Evolutionary conservation across 1,284 basidiomycete species (phyloP).

Genomic region (Leccinum pseudoinsigne): DNA sequence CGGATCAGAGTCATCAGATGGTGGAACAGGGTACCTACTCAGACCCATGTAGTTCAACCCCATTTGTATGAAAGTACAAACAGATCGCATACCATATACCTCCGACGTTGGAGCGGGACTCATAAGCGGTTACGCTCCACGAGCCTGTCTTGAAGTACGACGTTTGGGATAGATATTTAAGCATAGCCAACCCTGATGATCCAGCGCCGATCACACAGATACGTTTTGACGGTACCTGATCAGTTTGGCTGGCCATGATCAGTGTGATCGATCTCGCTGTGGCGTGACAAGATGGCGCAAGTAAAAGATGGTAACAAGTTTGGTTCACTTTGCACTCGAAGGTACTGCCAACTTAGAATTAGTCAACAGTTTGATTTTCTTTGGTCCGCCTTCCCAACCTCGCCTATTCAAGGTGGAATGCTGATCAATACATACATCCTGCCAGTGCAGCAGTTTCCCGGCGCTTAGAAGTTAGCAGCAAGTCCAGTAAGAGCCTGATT

Average conservation of each 20-base stretch:
- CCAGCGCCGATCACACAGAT: slow-evolving; percentile 74
- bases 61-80: neutral
- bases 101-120: slow-evolving; percentile 63
- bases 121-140: slow-evolving; percentile 61
- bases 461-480: no score
- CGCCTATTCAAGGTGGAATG: neutral
- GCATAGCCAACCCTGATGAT: slow-evolving; percentile 62
- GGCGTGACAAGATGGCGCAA: no score
- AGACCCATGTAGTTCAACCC: neutral
- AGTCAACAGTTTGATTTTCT: no score
- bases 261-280: neutral
- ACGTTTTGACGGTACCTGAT: slow-evolving; percentile 28
- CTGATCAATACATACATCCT: neutral
- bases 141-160: slow-evolving; percentile 52
- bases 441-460: neutral
- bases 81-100: slow-evolving; percentile 61
- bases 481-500: no score
- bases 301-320: neutral
- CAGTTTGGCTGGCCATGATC: slow-evolving; percentile 12
- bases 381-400: neutral
- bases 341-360: no score
- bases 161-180: slow-evolving; percentile 62
- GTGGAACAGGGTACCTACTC: slow-evolving; percentile 55
- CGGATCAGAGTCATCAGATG: slow-evolving; percentile 39
- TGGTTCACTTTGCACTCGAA: no score